These are phyloP conservation scores for Scleromitrula shiraiana DNA, from an alignment of 2,329 filamentous ascomycete species.

Conservation along the genomic window DNA sequence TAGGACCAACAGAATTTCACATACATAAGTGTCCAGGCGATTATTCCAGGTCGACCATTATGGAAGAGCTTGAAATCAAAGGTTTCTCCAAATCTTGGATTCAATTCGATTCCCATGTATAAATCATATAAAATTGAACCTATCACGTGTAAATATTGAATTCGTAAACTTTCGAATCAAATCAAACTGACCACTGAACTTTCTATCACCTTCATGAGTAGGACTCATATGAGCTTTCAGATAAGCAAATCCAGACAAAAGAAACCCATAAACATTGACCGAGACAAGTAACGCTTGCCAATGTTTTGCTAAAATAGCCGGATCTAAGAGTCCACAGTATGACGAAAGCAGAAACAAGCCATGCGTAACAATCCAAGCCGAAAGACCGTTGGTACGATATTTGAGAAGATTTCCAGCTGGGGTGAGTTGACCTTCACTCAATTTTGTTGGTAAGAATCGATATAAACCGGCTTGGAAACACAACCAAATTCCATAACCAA, in stretches of 20 bases:
- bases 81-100: slow-evolving; percentile 34
- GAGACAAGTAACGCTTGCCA: slow-evolving; percentile 35
- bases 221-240: slow-evolving; percentile 34
- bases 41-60: slow-evolving; percentile 40
- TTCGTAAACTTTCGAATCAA: too few relatives aligned
- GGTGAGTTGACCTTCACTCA: slow-evolving; percentile 34
- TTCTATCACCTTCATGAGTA: slow-evolving; percentile 35
- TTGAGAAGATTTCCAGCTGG: slow-evolving; percentile 36
- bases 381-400: slow-evolving; percentile 37
- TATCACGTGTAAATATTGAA: slow-evolving; percentile 14
- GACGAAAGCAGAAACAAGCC: slow-evolving; percentile 25
- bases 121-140: slow-evolving; percentile 36
- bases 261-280: slow-evolving; percentile 33
- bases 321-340: slow-evolving; percentile 29
- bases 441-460: slow-evolving; percentile 27
- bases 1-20: slow-evolving; percentile 9
- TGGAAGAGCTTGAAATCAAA: slow-evolving; percentile 42
- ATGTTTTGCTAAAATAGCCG: slow-evolving; percentile 35
- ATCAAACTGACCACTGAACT: slow-evolving; percentile 33
- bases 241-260: slow-evolving; percentile 30
- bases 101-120: slow-evolving; percentile 40
- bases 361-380: slow-evolving; percentile 35
- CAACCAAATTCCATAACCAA: slow-evolving; percentile 29
- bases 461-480: slow-evolving; percentile 31
- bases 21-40: slow-evolving; percentile 40